Base-by-base conservation (phyloP, 1,284 basidiomycete genomes). In the Paramarasmius palmivorus region DNA sequence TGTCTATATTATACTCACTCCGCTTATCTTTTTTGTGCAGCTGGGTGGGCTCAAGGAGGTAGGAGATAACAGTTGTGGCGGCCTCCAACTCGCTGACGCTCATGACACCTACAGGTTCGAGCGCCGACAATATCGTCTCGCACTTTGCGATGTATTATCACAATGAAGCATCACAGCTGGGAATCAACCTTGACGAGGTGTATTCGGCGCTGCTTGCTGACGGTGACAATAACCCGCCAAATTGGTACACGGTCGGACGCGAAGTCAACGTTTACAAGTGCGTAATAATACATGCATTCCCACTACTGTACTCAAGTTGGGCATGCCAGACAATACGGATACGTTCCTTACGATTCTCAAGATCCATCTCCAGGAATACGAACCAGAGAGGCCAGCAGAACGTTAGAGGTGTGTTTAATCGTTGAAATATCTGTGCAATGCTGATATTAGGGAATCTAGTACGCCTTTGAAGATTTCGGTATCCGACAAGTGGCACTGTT, bases 31-130 rank as follows among this genome's bases (percentile, higher is more conserved):
- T n/a, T n/a, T n/a, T n/a, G n/a, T n/a, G 87, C 65, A 85, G 86
- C 83, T 2, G 84, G 84, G 2, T 86, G 81, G 81, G 85, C 83
- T 14, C 85, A 88, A 73, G 83, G 83, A 69, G 84, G 81, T 76
- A 45, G 44, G 65, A 54, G 26, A 47, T 20, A 32, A 32, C 39
- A 47, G n/a, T 19, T n/a, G 22, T 5, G 10, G 23, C 9, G 17
- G 10, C 54, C 37, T 32, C 1, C 4, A 5, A 22, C 44, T 32
- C 14, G 39, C 10, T 2, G 19, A 1, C 17, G 23, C 20, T 37
- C 23, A 26, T 17, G 12, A 4, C 7, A n/a, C n/a, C 12, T 34
- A 25, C 48, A 81, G 81, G 83, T 10, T 85, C 84, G 0, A 84
- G 83, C 59, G 84, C 67, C 0, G 84, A 86, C 58, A 78, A 76